Evolutionary conservation across 2,329 filamentous ascomycete genomes (phyloP), one percentile per base, ranked within the genome.

Genomic region (Magnaporthiopsis rhizophila): DNA sequence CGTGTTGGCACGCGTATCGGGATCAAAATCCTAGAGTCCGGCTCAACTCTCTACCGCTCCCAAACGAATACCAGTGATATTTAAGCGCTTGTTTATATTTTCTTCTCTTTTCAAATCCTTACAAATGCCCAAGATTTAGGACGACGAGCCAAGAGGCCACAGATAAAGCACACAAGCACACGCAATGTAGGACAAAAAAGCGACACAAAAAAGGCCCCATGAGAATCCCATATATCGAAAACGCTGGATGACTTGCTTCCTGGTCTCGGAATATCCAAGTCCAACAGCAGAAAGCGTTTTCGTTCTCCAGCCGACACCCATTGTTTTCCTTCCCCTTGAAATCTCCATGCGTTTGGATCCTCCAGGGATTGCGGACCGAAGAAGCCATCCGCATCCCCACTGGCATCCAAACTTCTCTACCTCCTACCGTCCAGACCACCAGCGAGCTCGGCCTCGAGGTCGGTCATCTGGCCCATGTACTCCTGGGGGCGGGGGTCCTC

Each of bases 401-500:
- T 3, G 13, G 36, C 12, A 38, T 12, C 11, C 12, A 13, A 38
- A 13, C 36, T 38, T 5, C 50, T 59, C 59, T 71, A 72, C 62
- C 72, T 68, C 65, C 70, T 64, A 32, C 80, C 80, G 72, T 88
- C 86, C 70, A 87, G 80, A 26, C 86, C 83, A 34, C 81, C 82
- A 36, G 83, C 83, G 57, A 88, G 77, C 66, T 87, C 85, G 34
- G 82, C 83, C 75, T 88, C 85, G 26, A 88, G 77, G 5, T 80
- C 80, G 58, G 78, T 78, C 59, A 77, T 74, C 50, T 80, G 79
- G 15, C 76, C 73, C 36, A 77, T 73, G 69, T 85, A 86, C 72
- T 86, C 84, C 71, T 87, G 83, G 7, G 85, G 85, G 57, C 85
- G 75, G 9, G 85, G 85, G 64, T 87, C 85, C 69, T 87, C 83